These are phyloP conservation scores for Trichophyton rubrum DNA, from an alignment of 2,329 filamentous ascomycete genomes.

Conservation along the genomic window DNA sequence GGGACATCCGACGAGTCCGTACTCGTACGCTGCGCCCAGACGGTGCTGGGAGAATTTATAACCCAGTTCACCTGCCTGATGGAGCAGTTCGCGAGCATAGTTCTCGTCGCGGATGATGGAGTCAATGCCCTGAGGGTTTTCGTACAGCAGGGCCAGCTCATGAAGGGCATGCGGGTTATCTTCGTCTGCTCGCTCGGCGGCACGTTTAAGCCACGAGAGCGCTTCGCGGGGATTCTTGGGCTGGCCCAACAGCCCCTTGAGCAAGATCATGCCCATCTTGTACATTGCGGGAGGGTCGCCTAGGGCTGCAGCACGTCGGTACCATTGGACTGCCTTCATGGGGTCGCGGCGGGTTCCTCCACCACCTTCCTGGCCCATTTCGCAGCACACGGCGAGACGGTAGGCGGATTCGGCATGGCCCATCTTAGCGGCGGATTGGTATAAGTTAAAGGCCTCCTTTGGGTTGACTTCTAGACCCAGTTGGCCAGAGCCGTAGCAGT, in stretches of 20 bases:
- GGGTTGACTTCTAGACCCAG: constrained; percentile 70
- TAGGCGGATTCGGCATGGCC: constrained; percentile 82
- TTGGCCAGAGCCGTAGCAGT: constrained; percentile 70
- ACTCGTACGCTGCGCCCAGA: constrained; percentile 78
- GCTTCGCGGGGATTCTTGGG: constrained; percentile 70
- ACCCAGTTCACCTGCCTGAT: constrained; percentile 71
- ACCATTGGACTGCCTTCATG: constrained; percentile 94
- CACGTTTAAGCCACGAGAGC: constrained; percentile 82
- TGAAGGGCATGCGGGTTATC: constrained; percentile 94
- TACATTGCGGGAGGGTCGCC: constrained; percentile 95
- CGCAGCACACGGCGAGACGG: constrained; percentile 90
- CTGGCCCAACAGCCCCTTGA: constrained; percentile 90
- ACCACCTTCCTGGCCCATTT: constrained; percentile 87
- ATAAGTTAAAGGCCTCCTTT: constrained; percentile 86
- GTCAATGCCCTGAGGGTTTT: constrained; percentile 48
- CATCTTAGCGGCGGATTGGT: constrained; percentile 84
- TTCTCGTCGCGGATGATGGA: constrained; percentile 66
- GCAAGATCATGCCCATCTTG: constrained; percentile 90
- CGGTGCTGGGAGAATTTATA: constrained; percentile 95
- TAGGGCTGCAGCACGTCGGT: constrained; percentile 78
- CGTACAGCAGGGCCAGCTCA: constrained; percentile 58
- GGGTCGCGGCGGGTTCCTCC: constrained; percentile 86
- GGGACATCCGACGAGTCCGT: constrained; percentile 67
- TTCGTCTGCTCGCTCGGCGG: constrained; percentile 71
- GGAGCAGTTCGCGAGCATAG: constrained; percentile 71